Evolutionary conservation across 2,329 filamentous ascomycete species (phyloP).

Genomic region (Curvularia hawaiiensis): DNA sequence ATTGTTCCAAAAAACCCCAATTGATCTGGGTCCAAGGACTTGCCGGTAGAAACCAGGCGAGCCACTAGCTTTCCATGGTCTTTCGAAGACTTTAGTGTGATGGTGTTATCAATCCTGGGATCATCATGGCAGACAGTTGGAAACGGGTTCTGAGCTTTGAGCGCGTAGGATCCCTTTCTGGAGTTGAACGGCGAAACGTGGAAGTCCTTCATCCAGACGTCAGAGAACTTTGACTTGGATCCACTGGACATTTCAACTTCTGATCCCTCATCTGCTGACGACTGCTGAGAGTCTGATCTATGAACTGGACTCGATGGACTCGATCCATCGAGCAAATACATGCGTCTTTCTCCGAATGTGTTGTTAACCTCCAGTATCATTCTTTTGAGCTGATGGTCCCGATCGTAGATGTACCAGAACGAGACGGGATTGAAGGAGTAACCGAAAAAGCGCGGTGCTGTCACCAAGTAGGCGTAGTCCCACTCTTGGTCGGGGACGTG

Average conservation of each 20-base stretch:
- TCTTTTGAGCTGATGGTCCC: constrained; percentile 61
- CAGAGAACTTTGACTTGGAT: constrained; percentile 50
- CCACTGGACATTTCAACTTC: constrained; percentile 4
- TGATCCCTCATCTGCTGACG: constrained; percentile 5
- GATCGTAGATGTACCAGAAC: constrained; percentile 78
- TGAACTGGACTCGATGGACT: constrained; percentile 36
- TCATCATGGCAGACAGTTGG: constrained; percentile 35
- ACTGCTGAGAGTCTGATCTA: constrained; percentile 18
- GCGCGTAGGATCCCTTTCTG: constrained; percentile 54
- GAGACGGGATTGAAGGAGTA: constrained; percentile 78
- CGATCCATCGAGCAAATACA: constrained; percentile 62
- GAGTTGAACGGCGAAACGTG: constrained; percentile 78
- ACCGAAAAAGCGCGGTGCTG: constrained; percentile 70
- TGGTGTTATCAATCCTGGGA: constrained; percentile 60
- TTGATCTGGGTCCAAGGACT: constrained; percentile 56
- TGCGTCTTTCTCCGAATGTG: constrained; percentile 72
- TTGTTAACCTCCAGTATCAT: constrained; percentile 79
- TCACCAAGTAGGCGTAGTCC: constrained; percentile 72
- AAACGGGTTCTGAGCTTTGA: constrained; percentile 55
- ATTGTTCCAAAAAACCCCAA: constrained; percentile 53
- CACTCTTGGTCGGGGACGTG: constrained; percentile 64
- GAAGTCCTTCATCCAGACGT: constrained; percentile 71
- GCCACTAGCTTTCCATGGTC: constrained; percentile 65
- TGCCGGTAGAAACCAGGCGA: constrained; percentile 60
- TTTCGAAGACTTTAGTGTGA: constrained; percentile 66